Conservation (phyloP, 2,329 filamentous ascomycete species). For the Aureobasidium zeae region DNA sequence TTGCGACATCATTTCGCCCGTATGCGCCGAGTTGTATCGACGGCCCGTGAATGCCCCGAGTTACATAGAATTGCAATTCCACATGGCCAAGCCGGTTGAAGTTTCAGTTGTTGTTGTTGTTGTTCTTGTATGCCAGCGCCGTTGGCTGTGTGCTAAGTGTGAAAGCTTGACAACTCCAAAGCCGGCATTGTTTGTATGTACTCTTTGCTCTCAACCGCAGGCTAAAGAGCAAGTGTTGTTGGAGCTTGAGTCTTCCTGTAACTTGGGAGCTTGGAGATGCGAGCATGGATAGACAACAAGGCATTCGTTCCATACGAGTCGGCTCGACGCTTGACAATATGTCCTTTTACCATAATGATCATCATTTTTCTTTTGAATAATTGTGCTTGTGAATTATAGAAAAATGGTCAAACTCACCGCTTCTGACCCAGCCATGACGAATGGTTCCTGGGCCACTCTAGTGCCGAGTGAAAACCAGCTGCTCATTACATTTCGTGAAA, state of each 20-base stretch:
- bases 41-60: background rate
- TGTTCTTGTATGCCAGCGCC: slow-evolving; percentile 23
- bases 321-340: slow-evolving; percentile 34
- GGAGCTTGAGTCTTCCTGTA: background rate
- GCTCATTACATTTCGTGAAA: slow-evolving; percentile 3
- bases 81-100: slow-evolving; percentile 1
- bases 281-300: slow-evolving; percentile 3
- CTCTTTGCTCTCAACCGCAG: slow-evolving; percentile 11
- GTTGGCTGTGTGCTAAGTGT: slow-evolving; percentile 20
- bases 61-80: slow-evolving; percentile 5
- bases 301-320: background rate
- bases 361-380: slow-evolving; percentile 37
- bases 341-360: slow-evolving; percentile 55
- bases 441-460: background rate
- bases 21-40: slow-evolving; percentile 18
- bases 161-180: slow-evolving; percentile 11
- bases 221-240: slow-evolving; percentile 11
- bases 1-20: slow-evolving; percentile 40
- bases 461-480: background rate
- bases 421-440: background rate
- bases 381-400: background rate
- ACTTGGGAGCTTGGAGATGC: background rate
- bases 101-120: background rate
- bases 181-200: slow-evolving; percentile 17
- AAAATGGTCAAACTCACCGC: background rate